phyloP scores from a whole-genome alignment of 371 early-diverging fungal genomes.

The Mucor lusitanicus region DNA sequence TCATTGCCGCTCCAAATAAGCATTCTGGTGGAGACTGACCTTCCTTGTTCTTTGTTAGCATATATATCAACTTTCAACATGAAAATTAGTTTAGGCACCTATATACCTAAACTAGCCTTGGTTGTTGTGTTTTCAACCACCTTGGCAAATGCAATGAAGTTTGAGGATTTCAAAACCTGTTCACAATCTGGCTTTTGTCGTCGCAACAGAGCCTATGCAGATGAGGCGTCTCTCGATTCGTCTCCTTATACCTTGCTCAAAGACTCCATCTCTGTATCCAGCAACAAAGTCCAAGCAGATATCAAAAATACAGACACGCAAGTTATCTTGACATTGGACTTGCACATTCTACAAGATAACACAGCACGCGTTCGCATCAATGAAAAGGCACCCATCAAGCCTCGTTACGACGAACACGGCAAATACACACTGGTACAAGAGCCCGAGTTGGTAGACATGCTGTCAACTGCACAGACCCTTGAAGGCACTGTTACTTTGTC shows the following conservation, averaged over 20 bases:
- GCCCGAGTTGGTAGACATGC: constrained; percentile 30
- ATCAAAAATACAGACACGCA: constrained; percentile 59
- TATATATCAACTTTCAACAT: neutral
- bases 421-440: constrained; percentile 58
- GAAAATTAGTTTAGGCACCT: constrained; percentile 11
- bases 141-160: constrained; percentile 34
- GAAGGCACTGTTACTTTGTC: constrained; percentile 22
- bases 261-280: constrained; percentile 49
- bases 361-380: constrained; percentile 70
- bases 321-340: constrained; percentile 44
- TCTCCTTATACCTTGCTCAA: constrained; percentile 69
- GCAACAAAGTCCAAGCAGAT: constrained; percentile 58
- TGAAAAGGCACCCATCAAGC: constrained; percentile 66
- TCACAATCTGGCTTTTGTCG: constrained; percentile 87
- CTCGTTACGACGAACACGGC: constrained; percentile 74
- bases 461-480: constrained; percentile 17
- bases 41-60: neutral
- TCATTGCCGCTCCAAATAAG: neutral
- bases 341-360: constrained; percentile 59
- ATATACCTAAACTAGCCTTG: constrained; percentile 15
- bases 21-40: neutral
- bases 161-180: constrained; percentile 91
- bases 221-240: constrained; percentile 33
- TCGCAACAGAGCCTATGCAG: constrained; percentile 88
- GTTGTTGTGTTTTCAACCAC: constrained; percentile 8